phyloP scores from a whole-genome alignment of 441 rosid genomes.

The Croton setiger region DNA sequence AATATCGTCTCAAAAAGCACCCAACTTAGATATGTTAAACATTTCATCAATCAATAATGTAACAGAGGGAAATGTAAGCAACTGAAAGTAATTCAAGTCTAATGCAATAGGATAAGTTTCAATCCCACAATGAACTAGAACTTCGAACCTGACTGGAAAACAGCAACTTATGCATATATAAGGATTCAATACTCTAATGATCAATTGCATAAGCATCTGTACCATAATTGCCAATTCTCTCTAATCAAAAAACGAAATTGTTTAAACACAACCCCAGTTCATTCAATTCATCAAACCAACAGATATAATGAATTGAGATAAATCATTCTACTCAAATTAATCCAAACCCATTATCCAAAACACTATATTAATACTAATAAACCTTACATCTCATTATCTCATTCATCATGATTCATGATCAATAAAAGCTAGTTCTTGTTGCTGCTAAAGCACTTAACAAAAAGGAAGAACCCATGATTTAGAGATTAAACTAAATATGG shows the following conservation, averaged over 20 bases:
- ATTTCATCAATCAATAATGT: too few species aligned
- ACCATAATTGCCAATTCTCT: not conserved
- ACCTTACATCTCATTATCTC: conserved; percentile 12
- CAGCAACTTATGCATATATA: not conserved
- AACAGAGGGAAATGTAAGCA: too few species aligned
- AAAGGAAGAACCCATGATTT: conserved; percentile 1
- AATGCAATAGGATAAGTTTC: too few species aligned
- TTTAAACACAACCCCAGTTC: not conserved
- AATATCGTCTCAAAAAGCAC: too few species aligned
- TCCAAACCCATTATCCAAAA: conserved; percentile 1
- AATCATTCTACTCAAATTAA: not conserved
- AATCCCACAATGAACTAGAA: not conserved
- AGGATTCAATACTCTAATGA: not conserved
- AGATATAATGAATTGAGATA: not conserved
- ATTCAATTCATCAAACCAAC: not conserved
- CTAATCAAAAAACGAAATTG: too few species aligned
- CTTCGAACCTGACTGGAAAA: not conserved
- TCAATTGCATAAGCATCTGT: not conserved
- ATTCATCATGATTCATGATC: not conserved
- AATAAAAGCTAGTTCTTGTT: not conserved
- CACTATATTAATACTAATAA: not conserved
- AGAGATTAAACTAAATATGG: not conserved
- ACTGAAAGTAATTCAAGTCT: too few species aligned
- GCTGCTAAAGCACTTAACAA: not conserved
- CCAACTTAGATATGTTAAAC: too few species aligned